A percentile compares a stretch with the other conserved stretches of the same genome.
Conservation (phyloP, 2,329 filamentous ascomycete species). For the Aspergillus sergii region DNA sequence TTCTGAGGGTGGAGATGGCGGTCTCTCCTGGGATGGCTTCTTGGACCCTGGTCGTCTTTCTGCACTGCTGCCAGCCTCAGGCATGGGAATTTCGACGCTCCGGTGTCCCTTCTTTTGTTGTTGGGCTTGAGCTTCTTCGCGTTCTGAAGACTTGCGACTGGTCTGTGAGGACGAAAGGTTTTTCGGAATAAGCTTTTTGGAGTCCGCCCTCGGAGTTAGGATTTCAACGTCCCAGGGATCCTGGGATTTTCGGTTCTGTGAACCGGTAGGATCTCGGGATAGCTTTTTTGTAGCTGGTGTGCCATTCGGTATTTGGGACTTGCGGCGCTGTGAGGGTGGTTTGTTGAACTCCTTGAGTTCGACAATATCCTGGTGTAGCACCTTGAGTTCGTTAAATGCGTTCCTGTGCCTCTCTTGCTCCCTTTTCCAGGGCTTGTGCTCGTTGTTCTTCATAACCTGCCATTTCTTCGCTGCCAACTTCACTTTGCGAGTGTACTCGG, state of each 20-base stretch:
- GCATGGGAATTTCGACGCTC: conserved; percentile 2
- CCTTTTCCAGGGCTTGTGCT: not conserved
- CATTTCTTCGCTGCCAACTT: not conserved
- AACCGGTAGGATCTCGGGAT: not conserved
- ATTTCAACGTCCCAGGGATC: conserved; percentile 7
- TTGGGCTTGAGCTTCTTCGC: not conserved
- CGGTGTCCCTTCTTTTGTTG: not conserved
- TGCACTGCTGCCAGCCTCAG: not conserved
- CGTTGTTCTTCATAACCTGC: not conserved
- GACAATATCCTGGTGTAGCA: not conserved
- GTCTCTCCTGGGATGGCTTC: conserved; percentile 1
- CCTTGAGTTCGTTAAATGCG: not conserved
- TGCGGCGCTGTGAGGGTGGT: not conserved
- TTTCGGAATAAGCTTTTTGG: not conserved
- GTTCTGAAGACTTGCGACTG: not conserved
- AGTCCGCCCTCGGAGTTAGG: conserved; percentile 2
- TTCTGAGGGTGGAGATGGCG: conserved; percentile 13
- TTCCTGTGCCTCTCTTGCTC: not conserved
- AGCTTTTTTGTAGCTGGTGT: conserved; percentile 3
- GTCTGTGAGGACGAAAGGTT: not conserved
- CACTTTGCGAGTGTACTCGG: not conserved
- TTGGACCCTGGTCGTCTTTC: not conserved
- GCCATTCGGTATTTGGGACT: not conserved
- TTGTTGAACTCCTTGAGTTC: not conserved
- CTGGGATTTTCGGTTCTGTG: not conserved